Evolutionary conservation across 2,329 filamentous ascomycete genomes (phyloP), one percentile per base, ranked within the genome.

Genomic region (Trichoderma sp.): DNA sequence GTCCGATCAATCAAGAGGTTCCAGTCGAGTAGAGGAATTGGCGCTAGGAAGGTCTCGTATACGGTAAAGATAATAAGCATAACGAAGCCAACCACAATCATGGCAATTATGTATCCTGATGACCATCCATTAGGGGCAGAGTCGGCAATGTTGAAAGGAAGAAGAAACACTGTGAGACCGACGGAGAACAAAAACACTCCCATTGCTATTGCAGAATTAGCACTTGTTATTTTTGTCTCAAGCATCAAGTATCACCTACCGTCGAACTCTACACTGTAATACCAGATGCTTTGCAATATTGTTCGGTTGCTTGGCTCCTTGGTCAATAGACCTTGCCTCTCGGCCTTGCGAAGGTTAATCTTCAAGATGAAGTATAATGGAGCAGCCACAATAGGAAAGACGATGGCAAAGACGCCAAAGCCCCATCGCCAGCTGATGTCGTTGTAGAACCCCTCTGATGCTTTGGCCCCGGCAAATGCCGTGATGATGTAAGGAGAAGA

Each of bases 341-440:
- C 82, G n/a, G 89, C 90, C 77, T 88, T 89, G 53, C 81, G 82
- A 59, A 88, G 85, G 75, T 90, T 87, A 75, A 84, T 77, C 71
- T 86, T 82, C 70, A 91, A 80, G 8, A 90, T 79, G 15, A 84
- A 74, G 66, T 87, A 86, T 53, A 92, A 80, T 0, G 91, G 90
- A 12, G 82, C 63, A 80, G 85, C 58, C 4, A 81, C 85, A 43
- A 85, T 81, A 0, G 89, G 89, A 32, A 89, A 75, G 70, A 91
- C 85, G 74, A 91, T 88, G 30, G 87, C 85, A 78, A 89, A 91
- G 75, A 84, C 84, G 26, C 89, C 89, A 74, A 89, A 91, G 6
- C 77, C 80, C 81, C 81, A 83, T 15, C 80, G 74, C 81, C 80
- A 82, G 73, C 73, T 78, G 30, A 80, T 71, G n/a, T 80, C 71